Evolutionary conservation across 306 rosid species (phyloP).

Genomic region (Cyclanthera cordifolia): DNA sequence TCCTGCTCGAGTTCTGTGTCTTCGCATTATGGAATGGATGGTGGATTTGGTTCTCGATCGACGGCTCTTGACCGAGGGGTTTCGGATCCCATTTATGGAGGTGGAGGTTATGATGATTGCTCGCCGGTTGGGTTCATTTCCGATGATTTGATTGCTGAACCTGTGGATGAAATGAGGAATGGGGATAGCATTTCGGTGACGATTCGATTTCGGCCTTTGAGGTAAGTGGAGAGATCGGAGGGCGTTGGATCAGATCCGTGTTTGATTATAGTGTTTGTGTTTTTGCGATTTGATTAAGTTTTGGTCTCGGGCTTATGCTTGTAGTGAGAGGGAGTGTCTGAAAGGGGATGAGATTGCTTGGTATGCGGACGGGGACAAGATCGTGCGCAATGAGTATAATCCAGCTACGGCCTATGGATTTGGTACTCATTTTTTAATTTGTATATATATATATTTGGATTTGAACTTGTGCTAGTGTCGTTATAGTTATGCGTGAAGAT

Average conservation of each 20-base stretch:
- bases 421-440: constrained; percentile 36
- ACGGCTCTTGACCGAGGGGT: constrained; percentile 51
- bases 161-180: constrained; percentile 43
- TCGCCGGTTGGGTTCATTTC: constrained; percentile 62
- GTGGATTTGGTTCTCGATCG: constrained; percentile 69
- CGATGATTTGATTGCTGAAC: constrained; percentile 58
- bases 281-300: constrained; percentile 22
- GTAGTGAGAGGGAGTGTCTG: constrained; percentile 95
- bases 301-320: constrained; percentile 23
- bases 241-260: constrained; percentile 47
- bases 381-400: constrained; percentile 84
- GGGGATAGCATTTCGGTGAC: constrained; percentile 96
- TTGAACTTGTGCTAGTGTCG: neutral
- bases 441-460: neutral
- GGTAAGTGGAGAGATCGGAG: constrained; percentile 75
- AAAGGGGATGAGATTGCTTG: constrained; percentile 90
- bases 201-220: constrained; percentile 93
- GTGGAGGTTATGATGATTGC: constrained; percentile 24
- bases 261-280: constrained; percentile 19
- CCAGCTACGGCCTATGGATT: constrained; percentile 89
- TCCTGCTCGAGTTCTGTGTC: constrained; percentile 67
- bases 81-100: constrained; percentile 49
- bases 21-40: constrained; percentile 55
- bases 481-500: neutral
- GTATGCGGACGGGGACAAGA: constrained; percentile 91